Conservation (phyloP, 306 rosid species). For the Cucurbita argyrosperma region DNA sequence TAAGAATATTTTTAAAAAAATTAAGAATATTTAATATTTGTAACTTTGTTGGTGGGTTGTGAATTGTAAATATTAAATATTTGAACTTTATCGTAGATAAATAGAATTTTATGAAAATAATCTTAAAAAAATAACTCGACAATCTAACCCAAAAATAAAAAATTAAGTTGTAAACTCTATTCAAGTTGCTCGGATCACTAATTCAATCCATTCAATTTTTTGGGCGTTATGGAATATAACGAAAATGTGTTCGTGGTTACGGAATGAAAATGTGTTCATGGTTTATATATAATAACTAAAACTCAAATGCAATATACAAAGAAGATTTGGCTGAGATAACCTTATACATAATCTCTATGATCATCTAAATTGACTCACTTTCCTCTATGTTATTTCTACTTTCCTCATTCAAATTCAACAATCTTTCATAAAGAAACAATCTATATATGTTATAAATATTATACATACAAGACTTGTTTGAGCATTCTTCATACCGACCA, state of each 20-base stretch:
- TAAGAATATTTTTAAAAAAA: too few relatives aligned
- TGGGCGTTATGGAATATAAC: too few relatives aligned
- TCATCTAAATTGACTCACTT: neutral
- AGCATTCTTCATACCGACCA: slow-evolving; percentile 48
- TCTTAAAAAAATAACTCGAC: too few relatives aligned
- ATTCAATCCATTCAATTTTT: too few relatives aligned
- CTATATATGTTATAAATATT: neutral
- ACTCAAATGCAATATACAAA: slow-evolving; percentile 19
- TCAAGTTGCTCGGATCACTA: too few relatives aligned
- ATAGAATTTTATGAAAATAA: too few relatives aligned
- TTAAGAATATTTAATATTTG: too few relatives aligned
- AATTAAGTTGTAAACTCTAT: too few relatives aligned
- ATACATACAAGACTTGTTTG: slow-evolving; percentile 6
- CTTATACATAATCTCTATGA: neutral
- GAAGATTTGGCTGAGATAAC: neutral
- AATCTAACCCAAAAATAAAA: too few relatives aligned
- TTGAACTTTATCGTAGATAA: too few relatives aligned
- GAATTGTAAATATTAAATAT: too few relatives aligned
- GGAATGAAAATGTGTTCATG: neutral
- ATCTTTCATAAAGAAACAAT: slow-evolving; percentile 3
- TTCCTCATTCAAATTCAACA: neutral
- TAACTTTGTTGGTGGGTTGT: too few relatives aligned
- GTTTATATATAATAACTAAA: neutral
- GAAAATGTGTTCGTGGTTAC: neutral
- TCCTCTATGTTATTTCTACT: neutral